Conservation (phyloP, 2,329 filamentous ascomycete genomes). For the Mariannaea elegans region DNA sequence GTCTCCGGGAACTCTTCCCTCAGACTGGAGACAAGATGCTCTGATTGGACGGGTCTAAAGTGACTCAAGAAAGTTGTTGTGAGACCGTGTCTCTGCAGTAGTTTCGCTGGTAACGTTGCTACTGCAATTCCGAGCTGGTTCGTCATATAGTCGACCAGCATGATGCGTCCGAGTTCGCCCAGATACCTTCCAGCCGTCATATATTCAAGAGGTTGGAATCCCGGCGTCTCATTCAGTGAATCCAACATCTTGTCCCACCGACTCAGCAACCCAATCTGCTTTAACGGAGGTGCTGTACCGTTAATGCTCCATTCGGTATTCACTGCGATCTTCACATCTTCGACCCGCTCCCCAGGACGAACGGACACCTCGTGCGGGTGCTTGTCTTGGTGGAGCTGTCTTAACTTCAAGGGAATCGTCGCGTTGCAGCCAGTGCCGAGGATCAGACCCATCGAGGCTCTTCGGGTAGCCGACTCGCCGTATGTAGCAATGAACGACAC, state of each 20-base stretch:
- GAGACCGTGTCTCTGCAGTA: conserved; percentile 69
- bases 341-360: conserved; percentile 54
- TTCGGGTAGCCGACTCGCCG: conserved; percentile 66
- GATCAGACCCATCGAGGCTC: conserved; percentile 81
- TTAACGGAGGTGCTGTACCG: conserved; percentile 74
- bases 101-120: conserved; percentile 60
- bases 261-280: conserved; percentile 70
- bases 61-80: conserved; percentile 79
- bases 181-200: conserved; percentile 84
- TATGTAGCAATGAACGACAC: conserved; percentile 80
- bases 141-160: conserved; percentile 72
- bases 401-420: conserved; percentile 75
- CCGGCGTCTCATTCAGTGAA: conserved; percentile 71
- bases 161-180: conserved; percentile 77
- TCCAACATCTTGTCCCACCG: conserved; percentile 77
- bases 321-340: conserved; percentile 74
- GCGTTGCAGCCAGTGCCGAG: conserved; percentile 85
- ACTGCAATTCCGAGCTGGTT: conserved; percentile 49
- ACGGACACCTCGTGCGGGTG: conserved; percentile 58
- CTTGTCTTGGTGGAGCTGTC: conserved; percentile 71
- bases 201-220: conserved; percentile 85
- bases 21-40: conserved; percentile 56
- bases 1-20: conserved; percentile 61
- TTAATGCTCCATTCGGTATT: conserved; percentile 89
- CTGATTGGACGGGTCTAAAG: conserved; percentile 63